A percentile compares a stretch with the other conserved stretches of the same genome.
Evolutionary conservation across 163 green algal species (phyloP).

Genomic region (Coccomyxa subellipsoidea): DNA sequence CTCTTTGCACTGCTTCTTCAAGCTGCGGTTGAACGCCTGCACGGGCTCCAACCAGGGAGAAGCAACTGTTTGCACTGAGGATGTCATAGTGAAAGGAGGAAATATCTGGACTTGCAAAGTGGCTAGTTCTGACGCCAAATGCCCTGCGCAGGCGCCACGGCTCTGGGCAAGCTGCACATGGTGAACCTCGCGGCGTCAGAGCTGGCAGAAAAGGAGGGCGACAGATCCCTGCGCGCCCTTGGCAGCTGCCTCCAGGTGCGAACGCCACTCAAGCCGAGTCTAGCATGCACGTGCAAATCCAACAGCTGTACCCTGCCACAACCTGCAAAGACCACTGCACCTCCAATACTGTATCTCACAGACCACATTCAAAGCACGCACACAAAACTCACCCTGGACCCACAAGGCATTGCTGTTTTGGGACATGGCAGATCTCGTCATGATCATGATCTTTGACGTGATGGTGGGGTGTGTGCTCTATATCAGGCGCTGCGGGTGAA

Average conservation of each 20-base stretch:
- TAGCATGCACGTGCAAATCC: background rate
- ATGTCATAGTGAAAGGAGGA: no score
- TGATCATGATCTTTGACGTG: background rate
- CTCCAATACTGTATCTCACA: no score
- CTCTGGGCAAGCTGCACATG: background rate
- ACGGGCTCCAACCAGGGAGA: no score
- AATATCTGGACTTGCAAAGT: background rate
- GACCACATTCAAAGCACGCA: background rate
- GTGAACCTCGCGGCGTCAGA: background rate
- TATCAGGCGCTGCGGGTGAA: background rate
- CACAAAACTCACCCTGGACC: background rate
- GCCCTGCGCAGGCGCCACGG: background rate
- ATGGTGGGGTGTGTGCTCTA: background rate
- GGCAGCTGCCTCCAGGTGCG: background rate
- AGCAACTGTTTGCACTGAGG: no score
- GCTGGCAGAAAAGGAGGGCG: background rate
- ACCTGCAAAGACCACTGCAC: no score
- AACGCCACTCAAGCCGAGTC: no score
- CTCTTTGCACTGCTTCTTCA: no score
- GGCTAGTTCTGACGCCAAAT: background rate
- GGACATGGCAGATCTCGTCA: background rate
- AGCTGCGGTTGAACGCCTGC: no score
- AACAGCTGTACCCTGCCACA: background rate
- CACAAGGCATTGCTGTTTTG: background rate
- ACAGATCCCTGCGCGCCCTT: background rate